Evolutionary conservation across 768 basidiomycete species (phyloP), one percentile per base, ranked within the genome.

Genomic region (Hygrocybe punicea): DNA sequence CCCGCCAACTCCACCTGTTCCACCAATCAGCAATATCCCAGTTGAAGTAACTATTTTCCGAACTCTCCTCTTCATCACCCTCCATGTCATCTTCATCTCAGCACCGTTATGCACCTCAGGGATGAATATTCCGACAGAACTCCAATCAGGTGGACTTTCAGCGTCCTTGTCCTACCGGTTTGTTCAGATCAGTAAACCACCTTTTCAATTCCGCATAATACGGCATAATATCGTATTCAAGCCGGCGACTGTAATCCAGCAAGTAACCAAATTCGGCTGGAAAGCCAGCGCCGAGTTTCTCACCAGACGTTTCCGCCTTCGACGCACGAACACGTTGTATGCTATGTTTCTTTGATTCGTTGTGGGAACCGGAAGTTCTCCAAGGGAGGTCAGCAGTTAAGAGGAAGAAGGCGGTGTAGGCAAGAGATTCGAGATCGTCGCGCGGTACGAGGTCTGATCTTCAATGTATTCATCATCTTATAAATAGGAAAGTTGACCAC

Each of bases 361-460:
- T 19, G 47, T 48, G 47, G 25, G 24, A 48, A 29, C 47, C 23
- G 24, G 47, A 48, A 48, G 24, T 25, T 48, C 47, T 51, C 58
- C 59, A 60, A 25, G 56, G 59, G 48, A 60, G 59, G 37, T 53
- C n/a, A 53, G 55, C 59, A 53, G 50, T 42, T 50, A 58, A 53
- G 29, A 61, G 57, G 47, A 54, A 54, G 48, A 58, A 36, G 23
- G 44, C 39, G 16, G 24, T 44, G 48, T 56, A 62, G 36, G 61
- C 60, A 14, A 62, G 48, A 29, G 56, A 57, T 48, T 61, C 61
- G 25, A 62, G 55, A 39, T 62, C 60, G 34, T 62, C 59, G 19
- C 56, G 60, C 53, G 52, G 58, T 53, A 40, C 24, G 29, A 55
- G 55, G 37, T 59, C 58, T 56, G 53, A 56, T 40, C 49, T 56